These are phyloP conservation scores for Pythium coloratum DNA, from an alignment of 352 stramenopile species.

Conservation along the genomic window DNA sequence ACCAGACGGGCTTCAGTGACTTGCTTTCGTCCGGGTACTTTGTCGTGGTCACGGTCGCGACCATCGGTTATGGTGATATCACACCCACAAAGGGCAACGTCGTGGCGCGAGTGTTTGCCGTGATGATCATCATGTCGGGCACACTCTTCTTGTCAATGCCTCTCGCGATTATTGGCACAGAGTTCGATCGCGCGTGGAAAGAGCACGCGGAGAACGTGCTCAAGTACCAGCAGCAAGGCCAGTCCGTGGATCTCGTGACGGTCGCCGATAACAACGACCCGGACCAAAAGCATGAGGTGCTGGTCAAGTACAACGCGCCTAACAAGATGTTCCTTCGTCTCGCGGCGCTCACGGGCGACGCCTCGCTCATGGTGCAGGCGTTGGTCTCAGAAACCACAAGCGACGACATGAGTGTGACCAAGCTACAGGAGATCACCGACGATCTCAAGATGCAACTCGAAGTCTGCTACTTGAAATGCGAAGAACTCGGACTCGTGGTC, in stretches of 20 bases:
- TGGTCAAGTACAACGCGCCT: constrained; percentile 78
- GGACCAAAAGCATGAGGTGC: constrained; percentile 71
- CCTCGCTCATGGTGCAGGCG: constrained; percentile 66
- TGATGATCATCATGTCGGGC: constrained; percentile 86
- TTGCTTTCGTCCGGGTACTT: constrained; percentile 75
- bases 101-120: constrained; percentile 52
- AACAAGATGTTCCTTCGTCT: constrained; percentile 68
- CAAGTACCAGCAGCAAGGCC: constrained; percentile 52
- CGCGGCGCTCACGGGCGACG: constrained; percentile 59
- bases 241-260: constrained; percentile 17
- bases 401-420: constrained; percentile 39
- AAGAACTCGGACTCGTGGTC: constrained; percentile 59
- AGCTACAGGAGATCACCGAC: constrained; percentile 49
- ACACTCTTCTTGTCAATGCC: constrained; percentile 86
- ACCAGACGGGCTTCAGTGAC: constrained; percentile 66
- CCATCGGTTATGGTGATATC: constrained; percentile 79
- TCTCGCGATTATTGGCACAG: constrained; percentile 83
- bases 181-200: constrained; percentile 81
- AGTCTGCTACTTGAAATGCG: constrained; percentile 48
- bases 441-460: constrained; percentile 57
- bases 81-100: constrained; percentile 76
- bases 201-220: constrained; percentile 70
- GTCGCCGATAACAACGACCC: constrained; percentile 31
- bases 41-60: constrained; percentile 74
- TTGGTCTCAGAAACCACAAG: constrained; percentile 42